These are phyloP conservation scores for Nicotiana sylvestris DNA, from an alignment of 257 asterid species.

Conservation along the genomic window DNA sequence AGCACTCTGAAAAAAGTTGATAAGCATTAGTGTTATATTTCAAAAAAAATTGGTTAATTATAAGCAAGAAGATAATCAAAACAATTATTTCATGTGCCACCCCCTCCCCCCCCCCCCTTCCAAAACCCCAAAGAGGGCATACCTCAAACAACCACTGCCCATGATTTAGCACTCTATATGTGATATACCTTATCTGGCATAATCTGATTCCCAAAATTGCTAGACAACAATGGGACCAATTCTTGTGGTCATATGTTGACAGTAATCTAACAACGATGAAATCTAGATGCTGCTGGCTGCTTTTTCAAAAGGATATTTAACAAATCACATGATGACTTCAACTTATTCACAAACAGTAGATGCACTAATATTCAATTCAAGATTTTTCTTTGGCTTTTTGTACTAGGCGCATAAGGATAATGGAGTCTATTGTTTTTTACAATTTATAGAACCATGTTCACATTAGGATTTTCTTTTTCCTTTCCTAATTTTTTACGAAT, in stretches of 20 bases:
- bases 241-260: not conserved
- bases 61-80: not conserved
- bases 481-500: too few relatives aligned
- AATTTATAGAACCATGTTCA: not conserved
- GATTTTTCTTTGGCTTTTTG: not conserved
- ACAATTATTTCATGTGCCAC: not conserved
- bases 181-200: not conserved
- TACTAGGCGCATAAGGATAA: not conserved
- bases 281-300: not conserved
- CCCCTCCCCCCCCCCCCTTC: too few relatives aligned
- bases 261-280: not conserved
- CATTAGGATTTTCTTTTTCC: too few relatives aligned
- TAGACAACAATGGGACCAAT: not conserved
- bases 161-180: not conserved
- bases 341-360: not conserved
- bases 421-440: not conserved
- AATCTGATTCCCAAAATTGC: not conserved
- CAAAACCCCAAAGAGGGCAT: not conserved
- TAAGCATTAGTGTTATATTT: not conserved
- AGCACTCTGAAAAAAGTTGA: not conserved
- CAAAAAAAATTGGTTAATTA: not conserved
- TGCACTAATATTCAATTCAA: not conserved
- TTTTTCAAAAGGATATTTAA: not conserved
- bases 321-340: constrained; percentile 7
- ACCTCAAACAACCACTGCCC: not conserved